A percentile compares a stretch with the other conserved stretches of the same genome.
phyloP scores from a whole-genome alignment of 306 rosid genomes.

The Dalbergia oliveri region DNA sequence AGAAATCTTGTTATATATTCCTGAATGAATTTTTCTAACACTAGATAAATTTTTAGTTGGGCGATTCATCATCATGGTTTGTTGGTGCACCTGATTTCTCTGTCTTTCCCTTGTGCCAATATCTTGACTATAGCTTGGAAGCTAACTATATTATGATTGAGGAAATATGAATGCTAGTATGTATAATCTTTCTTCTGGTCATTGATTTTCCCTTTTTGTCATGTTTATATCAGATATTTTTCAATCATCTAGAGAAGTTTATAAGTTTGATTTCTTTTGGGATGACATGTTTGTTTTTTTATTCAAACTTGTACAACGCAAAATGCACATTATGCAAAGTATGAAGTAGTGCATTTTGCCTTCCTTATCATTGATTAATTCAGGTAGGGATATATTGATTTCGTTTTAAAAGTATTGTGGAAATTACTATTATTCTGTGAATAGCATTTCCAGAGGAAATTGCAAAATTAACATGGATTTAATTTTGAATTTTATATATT shows the following conservation, averaged over 20 bases:
- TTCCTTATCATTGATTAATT: background rate
- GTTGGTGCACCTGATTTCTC: background rate
- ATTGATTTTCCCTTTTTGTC: background rate
- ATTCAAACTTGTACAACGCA: background rate
- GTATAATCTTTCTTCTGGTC: no score
- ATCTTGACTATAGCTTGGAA: background rate
- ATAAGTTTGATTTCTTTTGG: background rate
- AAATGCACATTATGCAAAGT: background rate
- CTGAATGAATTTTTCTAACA: constrained; percentile 5
- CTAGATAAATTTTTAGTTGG: constrained; percentile 10
- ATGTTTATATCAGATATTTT: background rate
- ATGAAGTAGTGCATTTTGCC: background rate
- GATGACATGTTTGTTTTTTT: background rate
- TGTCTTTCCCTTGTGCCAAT: background rate
- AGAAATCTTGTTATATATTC: constrained; percentile 9
- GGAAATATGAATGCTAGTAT: background rate
- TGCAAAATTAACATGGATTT: no score
- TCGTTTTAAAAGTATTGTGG: no score
- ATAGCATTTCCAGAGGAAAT: no score
- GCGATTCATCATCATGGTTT: constrained; percentile 3
- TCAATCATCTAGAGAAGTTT: background rate
- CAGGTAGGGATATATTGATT: no score
- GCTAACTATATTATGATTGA: constrained; percentile 4
- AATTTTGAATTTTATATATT: no score
- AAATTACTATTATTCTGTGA: no score